Base-by-base conservation (phyloP, 192 early-diverging fungal genomes). In the Rhizophagus sp. region DNA sequence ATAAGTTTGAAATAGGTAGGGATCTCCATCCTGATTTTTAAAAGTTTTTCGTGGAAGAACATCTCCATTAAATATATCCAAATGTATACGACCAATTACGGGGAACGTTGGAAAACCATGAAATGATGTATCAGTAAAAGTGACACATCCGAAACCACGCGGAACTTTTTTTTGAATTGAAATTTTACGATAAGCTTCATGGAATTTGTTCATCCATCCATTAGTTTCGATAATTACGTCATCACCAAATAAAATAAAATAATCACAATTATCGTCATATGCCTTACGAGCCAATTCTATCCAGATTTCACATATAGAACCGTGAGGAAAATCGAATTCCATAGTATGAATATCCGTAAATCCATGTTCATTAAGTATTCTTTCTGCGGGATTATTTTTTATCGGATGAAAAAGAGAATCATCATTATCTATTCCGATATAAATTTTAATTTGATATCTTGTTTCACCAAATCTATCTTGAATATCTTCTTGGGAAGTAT, bases 81-180 rank as follows among this genome's bases (percentile, higher is more conserved):
- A 25, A 34, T 78, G 62, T 30, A 19, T 1, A n/a, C 76, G 30
- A 27, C 27, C 15, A 9, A 78, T 34, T 24, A 78, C 63, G 0
- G 76, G 76, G 11, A 78, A 78, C 8, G 76, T 78, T 25, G 76
- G 76, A 64, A 78, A 78, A 2, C 64, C 64, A 15, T 65, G 76
- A 25, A 69, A 78, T 10, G 62, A 39, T 2, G 8, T 39, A 19
- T 78, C 76, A 6, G 25, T 25, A 33, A 78, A 69, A 10, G 64
- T 27, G 7, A 78, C 9, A 19, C 66, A 71, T 25, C 76, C 76
- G 19, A 78, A 69, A 15, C 62, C 76, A 3, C 22, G 67, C 19
- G 76, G 64, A 13, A 78, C 76, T 10, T 64, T 44, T 36, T 78
- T 78, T 47, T 78, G 25, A 17, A 15, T 36, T 49, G 76, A 63